Evolutionary conservation across 768 basidiomycete genomes (phyloP).

Genomic region (Pulveroboletus sp.): DNA sequence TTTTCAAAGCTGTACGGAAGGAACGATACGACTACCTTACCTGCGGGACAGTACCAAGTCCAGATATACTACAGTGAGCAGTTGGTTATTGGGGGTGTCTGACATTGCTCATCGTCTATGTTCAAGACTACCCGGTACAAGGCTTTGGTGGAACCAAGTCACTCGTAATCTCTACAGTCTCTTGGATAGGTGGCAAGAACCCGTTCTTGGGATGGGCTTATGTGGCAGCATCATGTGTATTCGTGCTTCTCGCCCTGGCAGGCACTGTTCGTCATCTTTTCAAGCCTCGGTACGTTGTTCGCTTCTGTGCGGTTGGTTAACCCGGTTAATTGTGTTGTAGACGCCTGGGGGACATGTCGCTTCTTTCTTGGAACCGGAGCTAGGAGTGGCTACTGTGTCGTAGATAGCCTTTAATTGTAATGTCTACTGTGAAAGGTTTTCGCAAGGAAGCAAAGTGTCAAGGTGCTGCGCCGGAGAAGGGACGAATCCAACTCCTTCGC

Average conservation of each 20-base stretch:
- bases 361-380: slow-evolving; percentile 77
- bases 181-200: slow-evolving; percentile 98
- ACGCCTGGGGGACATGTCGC: slow-evolving; percentile 81
- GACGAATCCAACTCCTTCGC: slow-evolving; percentile 61
- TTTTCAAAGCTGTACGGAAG: slow-evolving; percentile 94
- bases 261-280: slow-evolving; percentile 91
- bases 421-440: slow-evolving; percentile 9
- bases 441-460: not conserved
- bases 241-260: slow-evolving; percentile 79
- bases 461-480: slow-evolving; percentile 7
- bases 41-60: slow-evolving; percentile 70
- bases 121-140: slow-evolving; percentile 86
- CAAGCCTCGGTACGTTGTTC: slow-evolving; percentile 69
- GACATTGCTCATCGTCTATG: slow-evolving; percentile 2
- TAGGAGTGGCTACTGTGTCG: not conserved
- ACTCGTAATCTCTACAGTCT: slow-evolving; percentile 93
- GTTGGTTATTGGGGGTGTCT: not conserved
- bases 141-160: slow-evolving; percentile 94
- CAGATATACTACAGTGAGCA: slow-evolving; percentile 69
- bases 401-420: slow-evolving; percentile 21
- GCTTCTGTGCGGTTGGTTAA: not conserved
- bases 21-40: slow-evolving; percentile 74
- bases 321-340: slow-evolving; percentile 33
- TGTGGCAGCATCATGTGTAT: slow-evolving; percentile 81
- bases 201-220: slow-evolving; percentile 99